Evolutionary conservation across 805 yeast genomes (phyloP).

Genomic region (Kockiozyma suomiensis): DNA sequence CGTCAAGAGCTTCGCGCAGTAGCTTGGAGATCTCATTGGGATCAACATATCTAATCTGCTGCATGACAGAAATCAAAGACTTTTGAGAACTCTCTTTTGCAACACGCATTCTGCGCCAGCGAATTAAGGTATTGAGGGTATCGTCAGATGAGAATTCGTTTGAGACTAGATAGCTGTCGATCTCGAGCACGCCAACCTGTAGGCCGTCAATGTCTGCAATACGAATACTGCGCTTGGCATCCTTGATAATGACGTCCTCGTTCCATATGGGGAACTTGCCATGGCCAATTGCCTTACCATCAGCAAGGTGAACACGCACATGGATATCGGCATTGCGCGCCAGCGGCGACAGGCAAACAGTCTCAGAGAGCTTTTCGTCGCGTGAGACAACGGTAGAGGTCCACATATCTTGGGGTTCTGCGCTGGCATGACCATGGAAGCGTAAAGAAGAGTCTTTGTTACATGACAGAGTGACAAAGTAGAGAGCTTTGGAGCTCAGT

Average conservation of each 20-base stretch:
- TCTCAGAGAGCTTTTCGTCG: constrained; percentile 72
- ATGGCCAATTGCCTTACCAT: constrained; percentile 64
- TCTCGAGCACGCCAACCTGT: constrained; percentile 15
- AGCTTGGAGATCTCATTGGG: constrained; percentile 55
- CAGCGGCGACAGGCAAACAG: constrained; percentile 64
- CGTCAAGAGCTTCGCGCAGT: constrained; percentile 38
- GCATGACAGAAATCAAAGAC: constrained; percentile 16
- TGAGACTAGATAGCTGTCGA: constrained; percentile 22
- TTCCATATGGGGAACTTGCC: constrained; percentile 51
- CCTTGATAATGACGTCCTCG: constrained; percentile 23
- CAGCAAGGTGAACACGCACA: constrained; percentile 56
- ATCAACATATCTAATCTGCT: constrained; percentile 50
- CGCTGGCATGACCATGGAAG: constrained; percentile 10
- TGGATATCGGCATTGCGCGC: constrained; percentile 55
- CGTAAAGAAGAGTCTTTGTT: constrained; percentile 10
- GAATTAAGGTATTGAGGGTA: constrained; percentile 21
- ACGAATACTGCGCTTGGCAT: constrained; percentile 14
- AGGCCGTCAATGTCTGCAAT: constrained; percentile 5
- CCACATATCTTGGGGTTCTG: constrained; percentile 35
- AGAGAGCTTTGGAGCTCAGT: constrained; percentile 9
- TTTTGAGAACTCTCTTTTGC: constrained; percentile 12
- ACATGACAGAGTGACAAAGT: constrained; percentile 19
- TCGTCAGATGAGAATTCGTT: constrained; percentile 26
- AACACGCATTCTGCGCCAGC: constrained; percentile 21
- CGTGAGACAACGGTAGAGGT: constrained; percentile 68